Percentiles rank a stretch among this genome's conserved stretches.
phyloP scores from a whole-genome alignment of 257 asterid species.

The Jasminum sambac region DNA sequence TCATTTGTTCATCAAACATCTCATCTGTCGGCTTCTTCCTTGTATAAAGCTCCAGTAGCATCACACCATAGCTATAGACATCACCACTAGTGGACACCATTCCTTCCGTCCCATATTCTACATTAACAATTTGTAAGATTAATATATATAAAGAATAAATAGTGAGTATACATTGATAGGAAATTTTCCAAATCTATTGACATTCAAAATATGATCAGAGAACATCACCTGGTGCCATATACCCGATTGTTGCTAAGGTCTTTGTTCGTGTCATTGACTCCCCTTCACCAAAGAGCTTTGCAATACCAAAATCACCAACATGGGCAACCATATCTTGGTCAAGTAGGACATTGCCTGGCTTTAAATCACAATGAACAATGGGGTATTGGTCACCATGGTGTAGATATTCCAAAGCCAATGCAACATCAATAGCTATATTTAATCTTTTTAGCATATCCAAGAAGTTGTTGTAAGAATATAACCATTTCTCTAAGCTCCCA shows the following conservation, averaged over 20 bases:
- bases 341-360: not conserved
- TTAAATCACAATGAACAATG: conserved; percentile 16
- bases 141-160: too few relatives aligned
- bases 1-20: conserved; percentile 11
- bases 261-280: not conserved
- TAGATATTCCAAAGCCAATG: conserved; percentile 8
- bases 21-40: conserved; percentile 12
- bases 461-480: conserved; percentile 11
- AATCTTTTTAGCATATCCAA: not conserved
- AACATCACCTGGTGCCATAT: conserved; percentile 6
- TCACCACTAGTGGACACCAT: conserved; percentile 3
- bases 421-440: conserved; percentile 8
- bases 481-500: conserved; percentile 34
- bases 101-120: conserved; percentile 18
- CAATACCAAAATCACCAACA: conserved; percentile 15
- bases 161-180: too few relatives aligned
- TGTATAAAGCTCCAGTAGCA: conserved; percentile 13
- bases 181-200: not conserved
- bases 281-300: conserved; percentile 12
- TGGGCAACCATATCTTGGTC: too few relatives aligned
- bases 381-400: not conserved
- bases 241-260: too few relatives aligned
- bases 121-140: not conserved
- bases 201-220: too few relatives aligned
- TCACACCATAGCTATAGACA: conserved; percentile 18